phyloP scores from a whole-genome alignment of 257 asterid genomes.

The Thymus mandschuricus region DNA sequence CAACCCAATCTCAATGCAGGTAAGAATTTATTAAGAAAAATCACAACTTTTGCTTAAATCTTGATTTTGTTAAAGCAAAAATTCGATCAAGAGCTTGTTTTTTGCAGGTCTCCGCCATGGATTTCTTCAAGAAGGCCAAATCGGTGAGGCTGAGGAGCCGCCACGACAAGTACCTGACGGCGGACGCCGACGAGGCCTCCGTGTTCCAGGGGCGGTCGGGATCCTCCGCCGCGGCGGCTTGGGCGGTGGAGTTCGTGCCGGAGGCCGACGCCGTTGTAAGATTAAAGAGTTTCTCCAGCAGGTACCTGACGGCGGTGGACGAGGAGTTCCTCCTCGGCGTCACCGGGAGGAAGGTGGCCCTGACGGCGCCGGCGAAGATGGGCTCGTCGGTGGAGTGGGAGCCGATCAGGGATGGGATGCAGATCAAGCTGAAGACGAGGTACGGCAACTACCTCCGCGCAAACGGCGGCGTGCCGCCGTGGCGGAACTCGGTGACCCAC shows the following conservation, averaged over 20 bases:
- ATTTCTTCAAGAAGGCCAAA: constrained; percentile 68
- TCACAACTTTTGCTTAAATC: neutral
- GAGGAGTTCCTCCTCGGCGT: constrained; percentile 66
- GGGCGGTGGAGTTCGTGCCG: constrained; percentile 75
- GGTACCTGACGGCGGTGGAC: constrained; percentile 69
- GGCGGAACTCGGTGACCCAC: constrained; percentile 88
- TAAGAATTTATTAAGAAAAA: neutral
- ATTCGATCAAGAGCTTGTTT: neutral
- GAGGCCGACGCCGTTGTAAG: constrained; percentile 53
- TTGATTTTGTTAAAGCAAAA: neutral
- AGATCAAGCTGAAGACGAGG: constrained; percentile 60
- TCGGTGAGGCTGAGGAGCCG: constrained; percentile 63
- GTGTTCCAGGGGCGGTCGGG: constrained; percentile 68
- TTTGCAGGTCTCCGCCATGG: constrained; percentile 63
- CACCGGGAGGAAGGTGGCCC: constrained; percentile 70
- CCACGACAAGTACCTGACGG: constrained; percentile 64
- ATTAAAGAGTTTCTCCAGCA: constrained; percentile 65
- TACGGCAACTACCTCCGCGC: constrained; percentile 84
- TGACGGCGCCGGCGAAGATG: constrained; percentile 55
- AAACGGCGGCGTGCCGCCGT: constrained; percentile 87
- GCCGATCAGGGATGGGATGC: constrained; percentile 75
- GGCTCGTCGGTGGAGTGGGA: constrained; percentile 81
- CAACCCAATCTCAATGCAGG: neutral
- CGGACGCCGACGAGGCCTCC: constrained; percentile 54
- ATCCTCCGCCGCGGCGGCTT: constrained; percentile 40